Evolutionary conservation across 768 basidiomycete genomes (phyloP), one percentile per base, ranked within the genome.

Genomic region (Boletus fagicola): DNA sequence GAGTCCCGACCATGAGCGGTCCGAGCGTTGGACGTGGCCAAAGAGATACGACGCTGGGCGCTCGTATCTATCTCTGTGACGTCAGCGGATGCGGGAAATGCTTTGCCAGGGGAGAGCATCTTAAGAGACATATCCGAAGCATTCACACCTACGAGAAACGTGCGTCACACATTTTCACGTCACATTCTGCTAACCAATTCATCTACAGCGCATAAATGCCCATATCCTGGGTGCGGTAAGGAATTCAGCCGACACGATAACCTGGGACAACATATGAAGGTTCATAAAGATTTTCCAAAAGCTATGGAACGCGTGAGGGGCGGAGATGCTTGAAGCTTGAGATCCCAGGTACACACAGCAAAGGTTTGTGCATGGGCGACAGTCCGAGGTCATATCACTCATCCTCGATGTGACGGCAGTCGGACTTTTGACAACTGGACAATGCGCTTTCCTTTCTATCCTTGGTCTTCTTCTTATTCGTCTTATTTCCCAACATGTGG

Each of bases 91-190:
- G 94, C 70, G 88, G 87, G 43, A 94, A 94, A 74, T 89, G 86
- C 64, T 95, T 96, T 72, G 86, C 87, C 36, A 80, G 94, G 31
- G 88, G 88, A 22, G 94, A 96, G 73, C 94, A 96, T 70, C 75
- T 96, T 61, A 94, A 94, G 78, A 78, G 94, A 60, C 93, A 95
- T 70, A 82, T 94, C 40, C 75, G 91, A 63, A 88, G 87, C 66
- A 92, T 95, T 53, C 93, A 95, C 74, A 94, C 93, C 24, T 83
- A 94, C 72, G 92, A 94, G 70, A 94, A 92, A 77, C 93, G 93
- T 94, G 68, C 72, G 91, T 63, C 48, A 15, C 57, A 44, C n/a
- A 22, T 31, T 16, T 24, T 4, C 20, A 46, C 39, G 59, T 46
- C 56, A 63, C 60, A 50, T 39, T 49, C 2, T 40, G 35, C 53